Percentiles rank a stretch among this genome's conserved stretches.
Conservation (phyloP, 371 early-diverging fungal species). For the Actinomortierella ambigua region DNA sequence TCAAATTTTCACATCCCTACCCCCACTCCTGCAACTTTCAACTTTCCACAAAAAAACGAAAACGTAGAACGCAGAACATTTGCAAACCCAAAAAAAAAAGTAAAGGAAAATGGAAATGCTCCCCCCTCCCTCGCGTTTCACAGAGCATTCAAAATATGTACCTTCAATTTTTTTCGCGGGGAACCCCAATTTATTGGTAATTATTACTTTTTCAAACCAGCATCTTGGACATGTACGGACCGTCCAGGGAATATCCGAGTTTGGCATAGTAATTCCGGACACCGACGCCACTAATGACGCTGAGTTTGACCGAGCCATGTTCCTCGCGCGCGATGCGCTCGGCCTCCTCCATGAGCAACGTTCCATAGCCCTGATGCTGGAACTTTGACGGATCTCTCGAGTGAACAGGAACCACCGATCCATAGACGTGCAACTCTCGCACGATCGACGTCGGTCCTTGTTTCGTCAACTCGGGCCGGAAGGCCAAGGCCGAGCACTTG, state of each 20-base stretch:
- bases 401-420: conserved; percentile 97
- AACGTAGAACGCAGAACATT: neutral
- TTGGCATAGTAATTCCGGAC: conserved; percentile 99
- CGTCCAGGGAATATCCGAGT: conserved; percentile 98
- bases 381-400: conserved; percentile 96
- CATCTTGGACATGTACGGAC: conserved; percentile 97
- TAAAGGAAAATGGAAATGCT: neutral
- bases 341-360: conserved; percentile 99
- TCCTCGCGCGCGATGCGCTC: conserved; percentile 99
- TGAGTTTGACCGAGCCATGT: conserved; percentile 95
- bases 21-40: neutral
- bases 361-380: conserved; percentile 99
- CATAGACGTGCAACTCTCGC: conserved; percentile 99
- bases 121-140: neutral
- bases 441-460: conserved; percentile 91
- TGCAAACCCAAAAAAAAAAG: neutral
- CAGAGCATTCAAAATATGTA: neutral
- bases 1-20: neutral
- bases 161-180: neutral
- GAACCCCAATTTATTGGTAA: neutral
- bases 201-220: conserved; percentile 50
- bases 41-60: neutral
- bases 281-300: conserved; percentile 99
- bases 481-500: conserved; percentile 92
- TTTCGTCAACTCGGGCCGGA: conserved; percentile 90